Evolutionary conservation across 768 basidiomycete species (phyloP).

Genomic region (Vararia minispora): DNA sequence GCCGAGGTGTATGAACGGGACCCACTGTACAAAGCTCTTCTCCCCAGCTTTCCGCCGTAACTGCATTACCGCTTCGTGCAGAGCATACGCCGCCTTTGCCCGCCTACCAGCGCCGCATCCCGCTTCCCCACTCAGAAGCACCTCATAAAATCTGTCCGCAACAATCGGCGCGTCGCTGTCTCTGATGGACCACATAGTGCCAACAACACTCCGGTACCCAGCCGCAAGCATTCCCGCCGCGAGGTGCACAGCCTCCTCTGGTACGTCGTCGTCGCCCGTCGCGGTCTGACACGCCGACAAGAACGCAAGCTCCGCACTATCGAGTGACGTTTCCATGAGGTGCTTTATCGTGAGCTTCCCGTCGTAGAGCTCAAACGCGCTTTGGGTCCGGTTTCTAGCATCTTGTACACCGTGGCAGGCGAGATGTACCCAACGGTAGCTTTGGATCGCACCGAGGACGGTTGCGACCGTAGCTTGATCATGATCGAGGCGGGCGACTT

Average conservation of each 20-base stretch:
- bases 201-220: conserved; percentile 8
- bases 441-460: background rate
- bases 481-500: background rate
- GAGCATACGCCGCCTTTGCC: conserved; percentile 1
- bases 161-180: conserved; percentile 7
- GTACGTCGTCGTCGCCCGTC: background rate
- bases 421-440: conserved; percentile 3
- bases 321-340: conserved; percentile 5
- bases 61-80: background rate
- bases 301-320: conserved; percentile 7
- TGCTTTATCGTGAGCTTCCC: conserved; percentile 3
- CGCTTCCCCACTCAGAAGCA: background rate
- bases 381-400: background rate
- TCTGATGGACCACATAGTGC: conserved; percentile 10
- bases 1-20: conserved; percentile 7
- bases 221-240: conserved; percentile 12
- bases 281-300: conserved; percentile 10
- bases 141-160: conserved; percentile 3
- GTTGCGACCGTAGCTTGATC: background rate
- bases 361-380: conserved; percentile 4
- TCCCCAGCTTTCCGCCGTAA: conserved; percentile 3
- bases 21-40: conserved; percentile 5
- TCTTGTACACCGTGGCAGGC: conserved; percentile 7
- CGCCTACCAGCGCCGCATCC: background rate
- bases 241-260: conserved; percentile 12